Conservation (phyloP, 768 basidiomycete species). For the Suillus occidentalis region DNA sequence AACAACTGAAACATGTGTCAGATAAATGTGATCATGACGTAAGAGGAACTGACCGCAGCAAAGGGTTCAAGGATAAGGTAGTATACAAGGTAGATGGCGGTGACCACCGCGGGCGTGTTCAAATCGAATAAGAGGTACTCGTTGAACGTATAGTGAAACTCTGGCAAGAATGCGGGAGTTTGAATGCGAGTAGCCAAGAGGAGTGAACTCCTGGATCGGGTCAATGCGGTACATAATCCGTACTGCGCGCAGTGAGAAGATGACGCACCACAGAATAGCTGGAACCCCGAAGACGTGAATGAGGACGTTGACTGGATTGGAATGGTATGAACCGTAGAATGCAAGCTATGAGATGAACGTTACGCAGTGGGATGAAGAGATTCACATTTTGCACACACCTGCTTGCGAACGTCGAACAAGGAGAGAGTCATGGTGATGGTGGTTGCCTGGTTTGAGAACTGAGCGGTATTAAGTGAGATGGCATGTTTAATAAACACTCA, state of each 20-base stretch:
- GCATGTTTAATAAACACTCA: neutral
- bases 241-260: constrained; percentile 13
- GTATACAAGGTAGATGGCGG: constrained; percentile 64
- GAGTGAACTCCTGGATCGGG: constrained; percentile 53
- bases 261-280: constrained; percentile 69
- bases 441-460: neutral
- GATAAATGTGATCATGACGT: neutral
- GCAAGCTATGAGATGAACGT: constrained; percentile 54
- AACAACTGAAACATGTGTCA: constrained; percentile 51
- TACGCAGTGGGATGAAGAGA: neutral
- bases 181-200: constrained; percentile 53
- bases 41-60: constrained; percentile 68
- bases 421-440: constrained; percentile 32
- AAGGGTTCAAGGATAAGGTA: constrained; percentile 80
- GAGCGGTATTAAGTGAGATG: neutral
- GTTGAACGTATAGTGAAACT: constrained; percentile 50
- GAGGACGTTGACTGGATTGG: constrained; percentile 75
- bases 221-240: constrained; percentile 6
- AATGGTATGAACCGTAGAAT: constrained; percentile 94
- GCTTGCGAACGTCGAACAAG: constrained; percentile 69
- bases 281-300: constrained; percentile 90
- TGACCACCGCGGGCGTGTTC: constrained; percentile 62
- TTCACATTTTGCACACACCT: constrained; percentile 40
- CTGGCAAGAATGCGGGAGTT: constrained; percentile 54
- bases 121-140: constrained; percentile 68